Base-by-base conservation (phyloP, 371 early-diverging fungal species). In the Rhizopus sp. region DNA sequence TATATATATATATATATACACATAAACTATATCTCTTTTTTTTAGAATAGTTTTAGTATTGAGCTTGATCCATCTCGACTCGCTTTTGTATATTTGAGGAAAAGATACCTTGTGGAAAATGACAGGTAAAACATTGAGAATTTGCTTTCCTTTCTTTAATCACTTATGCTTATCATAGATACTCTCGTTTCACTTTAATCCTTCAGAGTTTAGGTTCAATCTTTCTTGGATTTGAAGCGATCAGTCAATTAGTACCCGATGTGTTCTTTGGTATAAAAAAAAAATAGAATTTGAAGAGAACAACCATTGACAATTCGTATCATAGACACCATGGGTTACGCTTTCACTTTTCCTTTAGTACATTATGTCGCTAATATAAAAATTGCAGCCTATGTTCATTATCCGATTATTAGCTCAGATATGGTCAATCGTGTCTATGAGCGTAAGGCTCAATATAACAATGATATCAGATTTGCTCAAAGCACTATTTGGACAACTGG, bases 401-500 rank as follows among this genome's bases (percentile, higher is more conserved):
- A 98, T 59, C 99, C 99, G 3, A 88, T 90, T 4, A 93, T 98
- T 53, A 90, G 95, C 62, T 86, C 94, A n/a, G 99, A 98, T 62
- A 97, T 98, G 98, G 77, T 94, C 7, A 70, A 81, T 4, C 84
- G 81, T 34, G 93, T 98, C 4, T 77, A 85, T 41, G 82, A 85
- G 47, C 78, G 89, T 40, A 80, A 83, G 40, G 66, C 80, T 0
- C 80, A 78, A 16, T 83, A 88, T 62, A 93, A 90, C 64, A 94
- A 94, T 57, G 69, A 79, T 4, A 54, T 57, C 0, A 33, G 45
- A 7, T 71, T 93, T 4, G 81, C 90, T 1, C 40, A 66, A 12
- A 90, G 84, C 56, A 35, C 67, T 0, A 2, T 88, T 8, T 83
- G 91, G 69, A 85, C 86, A 15, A 39, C 16, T 3, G 73, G 82